Base-by-base conservation (phyloP, 345 rosid species). In the Abelmoschus esculentus region DNA sequence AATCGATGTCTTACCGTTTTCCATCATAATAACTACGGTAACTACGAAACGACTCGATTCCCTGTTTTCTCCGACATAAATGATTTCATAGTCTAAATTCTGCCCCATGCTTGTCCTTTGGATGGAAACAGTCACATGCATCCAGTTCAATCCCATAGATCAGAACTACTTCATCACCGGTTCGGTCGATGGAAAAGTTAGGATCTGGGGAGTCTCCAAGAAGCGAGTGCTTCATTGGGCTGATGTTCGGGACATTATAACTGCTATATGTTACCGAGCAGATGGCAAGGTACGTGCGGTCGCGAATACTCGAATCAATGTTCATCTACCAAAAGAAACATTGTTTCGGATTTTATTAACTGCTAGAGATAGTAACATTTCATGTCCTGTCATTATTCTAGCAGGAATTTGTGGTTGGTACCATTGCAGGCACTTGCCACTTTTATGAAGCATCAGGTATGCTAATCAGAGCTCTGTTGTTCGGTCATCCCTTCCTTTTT, bases 121-220 rank as follows among this genome's bases (percentile, higher is more conserved):
- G 52, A 63, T 78, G 74, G 66, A 62, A 73, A 73, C 96, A 93
- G 99, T 93, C 75, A 89, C 97, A 29, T 93, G 97, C 61, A 79
- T 93, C 74, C 87, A 93, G 34, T 91, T 93, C 83, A 84, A 87
- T 80, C 97, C 99, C 19, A 61, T 72, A 34, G 76, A 89, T 63
- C 83, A 91, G 59, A 85, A 85, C 72, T 71, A 81, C 81, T 93
- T 93, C 82, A 67, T 88, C 77, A 91, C 91, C 50, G 97, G 99
- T 69, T 93, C 91, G 2, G 86, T 91, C 14, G 99, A 93, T 78
- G 99, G 99, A 55, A 93, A 89, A 82, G 97, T 86, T 67, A 85
- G 99, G 71, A 81, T 93, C 32, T 93, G 99, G 99, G 91, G 96
- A 12, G 82, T 87, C 3, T 69, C 77, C 7, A 86, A 88, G 79